Conservation (phyloP, 2,329 filamentous ascomycete species). For the Pezicula neosporulosa region DNA sequence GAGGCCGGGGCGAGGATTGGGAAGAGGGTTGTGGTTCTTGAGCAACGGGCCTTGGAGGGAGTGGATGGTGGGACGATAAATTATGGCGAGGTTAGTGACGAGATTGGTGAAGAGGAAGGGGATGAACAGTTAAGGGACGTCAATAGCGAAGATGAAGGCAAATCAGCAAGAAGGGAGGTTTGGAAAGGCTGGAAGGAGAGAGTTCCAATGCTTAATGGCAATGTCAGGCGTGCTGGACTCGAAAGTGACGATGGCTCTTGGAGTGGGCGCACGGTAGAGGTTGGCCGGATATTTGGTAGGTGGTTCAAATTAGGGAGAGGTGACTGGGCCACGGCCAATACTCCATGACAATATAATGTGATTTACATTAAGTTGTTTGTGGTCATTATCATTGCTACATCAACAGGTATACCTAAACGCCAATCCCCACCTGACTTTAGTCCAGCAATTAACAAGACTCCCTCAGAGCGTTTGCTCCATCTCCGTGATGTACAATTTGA, state of each 20-base stretch:
- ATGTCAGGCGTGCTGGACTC: constrained; percentile 37
- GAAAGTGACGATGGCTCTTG: constrained; percentile 47
- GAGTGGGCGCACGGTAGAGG: constrained; percentile 55
- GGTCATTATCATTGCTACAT: constrained; percentile 26
- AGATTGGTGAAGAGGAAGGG: constrained; percentile 27
- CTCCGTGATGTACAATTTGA: constrained; percentile 96
- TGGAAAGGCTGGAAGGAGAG: constrained; percentile 42
- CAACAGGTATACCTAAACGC: constrained; percentile 29
- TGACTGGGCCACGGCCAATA: constrained; percentile 26
- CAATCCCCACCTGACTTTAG: constrained; percentile 8
- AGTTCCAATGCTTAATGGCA: constrained; percentile 61
- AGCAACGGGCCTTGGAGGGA: constrained; percentile 30
- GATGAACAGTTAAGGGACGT: constrained; percentile 29
- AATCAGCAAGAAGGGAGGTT: constrained; percentile 4
- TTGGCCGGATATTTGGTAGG: constrained; percentile 54
- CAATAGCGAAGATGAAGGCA: constrained; percentile 13
- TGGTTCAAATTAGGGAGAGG: constrained; percentile 59
- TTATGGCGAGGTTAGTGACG: constrained; percentile 20
- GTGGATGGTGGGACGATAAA: constrained; percentile 23
- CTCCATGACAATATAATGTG: background rate
- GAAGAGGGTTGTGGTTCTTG: constrained; percentile 44
- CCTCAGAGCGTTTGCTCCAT: constrained; percentile 81
- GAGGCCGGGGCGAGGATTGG: constrained; percentile 50
- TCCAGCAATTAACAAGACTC: constrained; percentile 8
- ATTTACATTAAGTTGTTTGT: constrained; percentile 1